These are phyloP conservation scores for Chlorella sp. DNA, from an alignment of 139 green algal species.

Conservation along the genomic window DNA sequence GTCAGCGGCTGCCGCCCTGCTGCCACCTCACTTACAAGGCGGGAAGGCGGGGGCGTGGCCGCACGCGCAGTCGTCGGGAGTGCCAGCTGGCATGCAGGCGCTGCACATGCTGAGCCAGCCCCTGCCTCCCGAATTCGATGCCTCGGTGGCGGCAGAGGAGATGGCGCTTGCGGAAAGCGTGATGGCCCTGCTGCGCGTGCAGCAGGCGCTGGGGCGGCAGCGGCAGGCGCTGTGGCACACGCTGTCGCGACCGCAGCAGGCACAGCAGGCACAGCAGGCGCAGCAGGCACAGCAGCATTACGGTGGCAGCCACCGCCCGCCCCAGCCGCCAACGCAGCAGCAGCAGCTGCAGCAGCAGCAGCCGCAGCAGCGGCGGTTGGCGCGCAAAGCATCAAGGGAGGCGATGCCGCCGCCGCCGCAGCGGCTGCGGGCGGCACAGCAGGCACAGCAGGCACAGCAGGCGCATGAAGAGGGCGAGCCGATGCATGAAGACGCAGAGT, in stretches of 20 bases:
- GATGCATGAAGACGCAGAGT: neutral
- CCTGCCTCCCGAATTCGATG: neutral
- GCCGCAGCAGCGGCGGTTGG: no score
- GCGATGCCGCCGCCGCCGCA: no score
- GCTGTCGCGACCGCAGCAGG: neutral
- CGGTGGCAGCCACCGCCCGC: no score
- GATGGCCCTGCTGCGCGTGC: slow-evolving; percentile 12
- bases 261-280: neutral
- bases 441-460: neutral
- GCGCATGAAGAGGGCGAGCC: neutral
- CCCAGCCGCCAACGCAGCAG: no score
- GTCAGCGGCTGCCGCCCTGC: no score
- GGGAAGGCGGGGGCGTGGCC: neutral
- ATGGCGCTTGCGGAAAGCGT: neutral
- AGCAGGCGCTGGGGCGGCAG: slow-evolving; percentile 15
- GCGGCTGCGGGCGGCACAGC: no score
- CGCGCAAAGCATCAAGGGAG: no score
- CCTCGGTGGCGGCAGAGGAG: neutral
- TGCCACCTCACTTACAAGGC: no score
- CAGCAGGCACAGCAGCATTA: neutral
- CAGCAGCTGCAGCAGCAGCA: no score
- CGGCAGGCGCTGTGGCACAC: neutral
- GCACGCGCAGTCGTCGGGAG: neutral
- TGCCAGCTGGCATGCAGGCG: neutral
- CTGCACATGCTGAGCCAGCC: slow-evolving; percentile 12